Percentiles rank a stretch among this genome's conserved stretches.
Conservation (phyloP, 352 stramenopile genomes). For the Phytophthora fragariae region DNA sequence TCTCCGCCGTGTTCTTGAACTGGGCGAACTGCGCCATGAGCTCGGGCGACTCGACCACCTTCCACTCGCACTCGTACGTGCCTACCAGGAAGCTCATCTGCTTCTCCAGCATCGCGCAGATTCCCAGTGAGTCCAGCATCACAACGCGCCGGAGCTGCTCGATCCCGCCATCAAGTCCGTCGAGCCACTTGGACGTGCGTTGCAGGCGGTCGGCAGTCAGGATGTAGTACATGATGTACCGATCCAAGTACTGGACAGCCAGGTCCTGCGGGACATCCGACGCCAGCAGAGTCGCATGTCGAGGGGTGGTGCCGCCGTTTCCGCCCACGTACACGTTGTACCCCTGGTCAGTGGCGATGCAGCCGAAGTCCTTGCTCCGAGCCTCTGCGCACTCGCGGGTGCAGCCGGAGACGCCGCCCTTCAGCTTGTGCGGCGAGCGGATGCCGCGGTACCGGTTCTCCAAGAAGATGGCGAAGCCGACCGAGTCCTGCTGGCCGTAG, state of each 20-base stretch:
- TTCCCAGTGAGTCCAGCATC: slow-evolving; percentile 91
- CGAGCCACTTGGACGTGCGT: slow-evolving; percentile 91
- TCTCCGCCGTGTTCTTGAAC: slow-evolving; percentile 92
- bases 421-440: slow-evolving; percentile 94
- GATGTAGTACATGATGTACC: slow-evolving; percentile 94
- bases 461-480: slow-evolving; percentile 91
- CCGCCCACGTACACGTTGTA: slow-evolving; percentile 94
- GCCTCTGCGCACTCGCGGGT: slow-evolving; percentile 93
- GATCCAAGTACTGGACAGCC: slow-evolving; percentile 89
- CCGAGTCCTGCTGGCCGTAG: slow-evolving; percentile 91
- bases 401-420: slow-evolving; percentile 91
- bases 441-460: slow-evolving; percentile 95
- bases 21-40: slow-evolving; percentile 87
- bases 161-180: slow-evolving; percentile 77
- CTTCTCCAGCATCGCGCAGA: slow-evolving; percentile 76
- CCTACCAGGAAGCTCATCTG: slow-evolving; percentile 92
- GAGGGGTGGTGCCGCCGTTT: slow-evolving; percentile 88
- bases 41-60: slow-evolving; percentile 89
- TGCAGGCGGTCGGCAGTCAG: slow-evolving; percentile 76
- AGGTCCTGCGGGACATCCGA: slow-evolving; percentile 61
- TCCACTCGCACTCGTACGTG: slow-evolving; percentile 95
- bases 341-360: slow-evolving; percentile 92
- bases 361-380: slow-evolving; percentile 93
- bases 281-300: slow-evolving; percentile 75
- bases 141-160: slow-evolving; percentile 69